These are phyloP conservation scores for Calonectria leucothoes DNA, from an alignment of 2,329 filamentous ascomycete genomes.

Conservation along the genomic window DNA sequence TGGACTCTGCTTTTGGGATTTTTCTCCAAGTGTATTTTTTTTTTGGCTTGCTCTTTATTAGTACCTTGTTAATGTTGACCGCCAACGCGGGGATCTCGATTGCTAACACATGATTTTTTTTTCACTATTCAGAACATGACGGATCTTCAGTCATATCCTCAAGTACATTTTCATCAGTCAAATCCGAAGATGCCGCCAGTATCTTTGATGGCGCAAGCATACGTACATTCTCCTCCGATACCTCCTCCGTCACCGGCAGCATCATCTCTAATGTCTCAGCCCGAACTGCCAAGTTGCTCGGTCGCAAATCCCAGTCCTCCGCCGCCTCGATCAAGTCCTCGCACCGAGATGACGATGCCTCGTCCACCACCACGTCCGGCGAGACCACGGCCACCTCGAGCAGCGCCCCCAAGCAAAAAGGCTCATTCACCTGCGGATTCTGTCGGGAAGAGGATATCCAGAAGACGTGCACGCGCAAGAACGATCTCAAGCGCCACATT, in stretches of 20 bases:
- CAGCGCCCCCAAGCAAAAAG: slow-evolving; percentile 50
- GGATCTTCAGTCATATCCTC: slow-evolving; percentile 49
- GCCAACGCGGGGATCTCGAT: neutral
- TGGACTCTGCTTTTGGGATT: neutral
- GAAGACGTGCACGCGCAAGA: slow-evolving; percentile 59
- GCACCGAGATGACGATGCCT: slow-evolving; percentile 38
- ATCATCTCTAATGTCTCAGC: slow-evolving; percentile 55
- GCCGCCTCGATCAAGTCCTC: slow-evolving; percentile 36
- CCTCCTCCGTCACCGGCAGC: slow-evolving; percentile 52
- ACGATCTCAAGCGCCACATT: slow-evolving; percentile 62
- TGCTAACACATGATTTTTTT: slow-evolving; percentile 15
- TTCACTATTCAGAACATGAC: slow-evolving; percentile 41
- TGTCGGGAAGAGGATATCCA: slow-evolving; percentile 55
- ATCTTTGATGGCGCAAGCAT: slow-evolving; percentile 52
- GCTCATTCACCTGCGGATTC: slow-evolving; percentile 53
- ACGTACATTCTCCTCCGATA: slow-evolving; percentile 53
- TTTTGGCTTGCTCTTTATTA: neutral
- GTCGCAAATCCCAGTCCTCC: slow-evolving; percentile 41
- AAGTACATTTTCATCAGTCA: slow-evolving; percentile 48
- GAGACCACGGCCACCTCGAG: slow-evolving; percentile 36
- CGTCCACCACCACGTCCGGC: slow-evolving; percentile 34
- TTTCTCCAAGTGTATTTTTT: neutral
- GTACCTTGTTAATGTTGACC: neutral
- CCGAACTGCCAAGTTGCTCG: slow-evolving; percentile 49
- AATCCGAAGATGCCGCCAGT: slow-evolving; percentile 50